Percentiles rank a stretch among this genome's conserved stretches.
These are phyloP conservation scores for Talaromyces atroroseus DNA, from an alignment of 2,329 filamentous ascomycete genomes.

Conservation along the genomic window DNA sequence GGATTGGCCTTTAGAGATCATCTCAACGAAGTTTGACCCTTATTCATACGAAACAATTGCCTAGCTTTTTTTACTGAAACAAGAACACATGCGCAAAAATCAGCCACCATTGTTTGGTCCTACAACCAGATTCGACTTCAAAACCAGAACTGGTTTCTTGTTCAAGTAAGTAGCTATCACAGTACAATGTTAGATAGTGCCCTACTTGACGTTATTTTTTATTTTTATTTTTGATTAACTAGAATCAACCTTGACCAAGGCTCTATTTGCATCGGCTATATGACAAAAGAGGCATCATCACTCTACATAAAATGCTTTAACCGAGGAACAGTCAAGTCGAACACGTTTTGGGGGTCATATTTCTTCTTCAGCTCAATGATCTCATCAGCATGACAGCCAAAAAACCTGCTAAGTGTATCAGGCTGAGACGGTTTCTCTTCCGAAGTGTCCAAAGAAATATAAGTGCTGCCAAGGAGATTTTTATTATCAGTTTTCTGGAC, in stretches of 20 bases:
- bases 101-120: neutral
- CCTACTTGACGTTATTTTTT: too few species aligned
- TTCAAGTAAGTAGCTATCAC: neutral
- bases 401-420: conserved; percentile 15
- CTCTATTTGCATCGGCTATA: too few species aligned
- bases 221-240: too few species aligned
- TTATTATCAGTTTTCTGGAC: neutral
- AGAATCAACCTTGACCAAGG: too few species aligned
- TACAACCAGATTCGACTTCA: too few species aligned
- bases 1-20: conserved; percentile 7
- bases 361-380: conserved; percentile 28
- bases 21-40: neutral
- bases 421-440: conserved; percentile 18
- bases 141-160: neutral
- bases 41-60: neutral
- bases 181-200: too few species aligned
- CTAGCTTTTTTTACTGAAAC: neutral
- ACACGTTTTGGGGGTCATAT: conserved; percentile 34
- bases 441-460: conserved; percentile 21
- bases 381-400: conserved; percentile 21
- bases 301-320: conserved; percentile 1
- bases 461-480: conserved; percentile 15
- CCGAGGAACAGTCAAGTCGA: conserved; percentile 16
- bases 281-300: neutral
- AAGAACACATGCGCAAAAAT: neutral